A percentile compares a stretch with the other conserved stretches of the same genome.
Conservation (phyloP, 2,329 filamentous ascomycete genomes). For the Trichoderma guizhouense region DNA sequence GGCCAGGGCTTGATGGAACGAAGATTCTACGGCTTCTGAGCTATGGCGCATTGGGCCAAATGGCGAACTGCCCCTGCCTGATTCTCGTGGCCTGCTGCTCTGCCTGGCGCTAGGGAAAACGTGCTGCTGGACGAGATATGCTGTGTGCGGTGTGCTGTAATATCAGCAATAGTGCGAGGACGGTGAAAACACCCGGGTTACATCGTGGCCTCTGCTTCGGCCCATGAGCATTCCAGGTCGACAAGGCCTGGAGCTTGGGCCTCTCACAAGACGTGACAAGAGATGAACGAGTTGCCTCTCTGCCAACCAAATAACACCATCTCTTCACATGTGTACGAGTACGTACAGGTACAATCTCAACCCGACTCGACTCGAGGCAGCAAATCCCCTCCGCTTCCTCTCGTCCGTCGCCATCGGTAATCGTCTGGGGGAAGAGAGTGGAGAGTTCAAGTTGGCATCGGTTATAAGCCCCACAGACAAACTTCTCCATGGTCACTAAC, state of each 20-base stretch:
- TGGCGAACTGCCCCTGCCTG: background rate
- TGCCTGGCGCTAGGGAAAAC: background rate
- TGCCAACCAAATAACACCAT: background rate
- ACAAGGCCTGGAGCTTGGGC: background rate
- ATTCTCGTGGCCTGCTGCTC: background rate
- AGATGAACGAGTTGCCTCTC: background rate
- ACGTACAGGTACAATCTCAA: background rate
- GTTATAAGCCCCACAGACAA: slow-evolving; percentile 1
- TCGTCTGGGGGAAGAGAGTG: background rate
- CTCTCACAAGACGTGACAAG: background rate
- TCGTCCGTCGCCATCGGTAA: slow-evolving; percentile 1
- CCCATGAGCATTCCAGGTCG: background rate
- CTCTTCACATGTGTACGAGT: background rate
- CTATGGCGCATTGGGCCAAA: background rate
- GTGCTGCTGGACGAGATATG: background rate
- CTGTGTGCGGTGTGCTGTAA: background rate
- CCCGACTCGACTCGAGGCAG: background rate
- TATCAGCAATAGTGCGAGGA: background rate
- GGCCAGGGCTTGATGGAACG: background rate
- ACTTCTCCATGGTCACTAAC: background rate
- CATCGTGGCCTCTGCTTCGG: background rate
- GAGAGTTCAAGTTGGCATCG: background rate
- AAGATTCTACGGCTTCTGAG: slow-evolving; percentile 3
- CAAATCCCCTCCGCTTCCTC: background rate
- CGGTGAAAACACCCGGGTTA: background rate